A percentile compares a stretch with the other conserved stretches of the same genome.
Conservation (phyloP, 768 basidiomycete species). For the Lyophyllum atratum region DNA sequence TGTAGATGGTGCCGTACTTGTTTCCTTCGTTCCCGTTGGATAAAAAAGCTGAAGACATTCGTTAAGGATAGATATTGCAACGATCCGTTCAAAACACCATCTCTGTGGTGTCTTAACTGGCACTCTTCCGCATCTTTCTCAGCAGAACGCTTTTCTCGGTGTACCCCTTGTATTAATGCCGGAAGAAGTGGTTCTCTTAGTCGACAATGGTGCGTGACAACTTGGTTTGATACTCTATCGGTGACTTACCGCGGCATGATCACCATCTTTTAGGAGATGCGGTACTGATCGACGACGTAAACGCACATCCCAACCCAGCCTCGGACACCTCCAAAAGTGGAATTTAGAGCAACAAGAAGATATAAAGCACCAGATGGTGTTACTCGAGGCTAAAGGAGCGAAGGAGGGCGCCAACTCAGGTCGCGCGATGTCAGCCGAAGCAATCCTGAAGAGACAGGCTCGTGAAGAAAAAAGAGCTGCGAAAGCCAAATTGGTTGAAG, state of each 20-base stretch:
- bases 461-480: constrained; percentile 52
- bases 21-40: constrained; percentile 2
- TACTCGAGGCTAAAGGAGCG: constrained; percentile 50
- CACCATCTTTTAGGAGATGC: constrained; percentile 59
- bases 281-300: constrained; percentile 71
- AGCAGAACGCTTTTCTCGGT: constrained; percentile 96
- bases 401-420: constrained; percentile 40
- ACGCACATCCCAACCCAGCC: constrained; percentile 54
- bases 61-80: constrained; percentile 66
- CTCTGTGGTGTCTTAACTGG: constrained; percentile 87
- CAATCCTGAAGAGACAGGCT: constrained; percentile 70
- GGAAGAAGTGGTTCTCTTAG: constrained; percentile 89
- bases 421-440: constrained; percentile 59
- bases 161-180: constrained; percentile 87
- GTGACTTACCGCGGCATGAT: constrained; percentile 8
- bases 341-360: constrained; percentile 46
- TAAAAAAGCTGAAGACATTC: constrained; percentile 13
- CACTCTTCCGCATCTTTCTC: constrained; percentile 91
- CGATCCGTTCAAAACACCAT: constrained; percentile 75
- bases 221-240: neutral
- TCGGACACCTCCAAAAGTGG: constrained; percentile 54
- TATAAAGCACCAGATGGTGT: constrained; percentile 48
- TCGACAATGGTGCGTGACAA: constrained; percentile 66
- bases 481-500: constrained; percentile 16
- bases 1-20: constrained; percentile 59